Base-by-base conservation (phyloP, 2,329 filamentous ascomycete species). In the Trichoderma sp. region DNA sequence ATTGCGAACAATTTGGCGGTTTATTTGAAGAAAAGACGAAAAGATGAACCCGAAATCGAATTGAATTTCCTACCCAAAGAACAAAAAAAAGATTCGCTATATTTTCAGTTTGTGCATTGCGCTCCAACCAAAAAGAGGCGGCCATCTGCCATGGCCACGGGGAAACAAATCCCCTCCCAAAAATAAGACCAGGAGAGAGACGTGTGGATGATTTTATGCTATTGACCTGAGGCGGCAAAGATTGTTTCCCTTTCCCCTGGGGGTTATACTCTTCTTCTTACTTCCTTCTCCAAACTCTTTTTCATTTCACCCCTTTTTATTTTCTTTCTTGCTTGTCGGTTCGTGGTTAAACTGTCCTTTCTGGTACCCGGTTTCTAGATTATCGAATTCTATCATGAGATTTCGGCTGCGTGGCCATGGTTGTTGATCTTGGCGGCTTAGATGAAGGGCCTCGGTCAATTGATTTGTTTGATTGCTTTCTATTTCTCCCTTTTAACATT, bases 221-320 rank as follows among this genome's bases (percentile, higher is more conserved):
- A 41, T 65, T 72, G 38, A 64, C 8, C 14, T 56, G 56, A 38
- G 74, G 67, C 27, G 67, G 67, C 74, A 71, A 68, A 68, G 24
- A 71, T 45, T 53, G 74, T n/a, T 71, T 76, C 64, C 11, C 27
- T 75, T 16, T 7, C 50, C 50, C n/a, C 45, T 5, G n/a, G 50
- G 11, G n/a, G 8, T 1, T 56, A 21, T 24, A 24, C 56, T 53
- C 16, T 56, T 64, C 6, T 64, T 72, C 12, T n/a, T 59, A n/a
- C n/a, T n/a, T 16, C 16, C 64, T 21, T 33, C 50, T 59, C 29
- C 53, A 41, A 29, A 12, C 24, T 56, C 12, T 75, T 35, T 27
- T 63, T 21, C 11, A 38, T 27, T 21, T 14, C 1, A 38, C 35
- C 35, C 14, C 35, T 16, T 27, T 24, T 65, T 16, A 35, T 38